Evolutionary conservation across 1,139 yeast species (phyloP), one percentile per base, ranked within the genome.

Genomic region (Pichia sp.): DNA sequence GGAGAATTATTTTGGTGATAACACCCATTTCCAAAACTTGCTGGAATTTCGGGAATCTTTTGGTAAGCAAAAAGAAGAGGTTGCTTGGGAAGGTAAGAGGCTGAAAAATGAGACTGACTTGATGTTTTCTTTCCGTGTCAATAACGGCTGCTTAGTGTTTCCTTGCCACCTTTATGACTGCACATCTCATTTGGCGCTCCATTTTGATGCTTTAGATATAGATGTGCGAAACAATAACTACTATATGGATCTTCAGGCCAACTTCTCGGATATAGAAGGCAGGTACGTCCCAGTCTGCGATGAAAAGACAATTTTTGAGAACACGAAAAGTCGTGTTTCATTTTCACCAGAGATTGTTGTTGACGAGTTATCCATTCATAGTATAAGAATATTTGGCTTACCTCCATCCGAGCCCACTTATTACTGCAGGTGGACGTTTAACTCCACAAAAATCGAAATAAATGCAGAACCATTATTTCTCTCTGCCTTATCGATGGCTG

Each of bases 371-470:
- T 53, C 69, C 5, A 67, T 84, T 13, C 94, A 83, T 57, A 91
- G 95, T 1, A 95, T 88, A 55, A 69, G 97, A 52, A 75, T 87
- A 77, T 86, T 87, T 65, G 97, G 98, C 0, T 57, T 86, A 1
- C 96, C 96, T 0, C 96, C 96, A 0, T 66, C 69, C 3, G 94
- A 85, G 53, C 84, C 91, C 1, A 85, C 96, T 0, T 91, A 85
- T 53, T 77, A 74, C 46, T 87, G 96, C 53, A 80, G 84, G 45
- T 91, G 97, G 97, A 88, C 83, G 46, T 74, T 88, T 46, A 74
- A 73, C 22, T 57, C 82, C 3, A 94, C 87, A 9, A 64, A 64
- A 5, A 61, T 87, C 13, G 43, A 52, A 2, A 61, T 84, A 13
- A 69, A 76, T 41, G 72, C 86, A 1, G 62, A 69, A 3, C 64